These are phyloP conservation scores for Aspergillus affinis DNA, from an alignment of 495 filamentous ascomycete genomes.

Conservation along the genomic window DNA sequence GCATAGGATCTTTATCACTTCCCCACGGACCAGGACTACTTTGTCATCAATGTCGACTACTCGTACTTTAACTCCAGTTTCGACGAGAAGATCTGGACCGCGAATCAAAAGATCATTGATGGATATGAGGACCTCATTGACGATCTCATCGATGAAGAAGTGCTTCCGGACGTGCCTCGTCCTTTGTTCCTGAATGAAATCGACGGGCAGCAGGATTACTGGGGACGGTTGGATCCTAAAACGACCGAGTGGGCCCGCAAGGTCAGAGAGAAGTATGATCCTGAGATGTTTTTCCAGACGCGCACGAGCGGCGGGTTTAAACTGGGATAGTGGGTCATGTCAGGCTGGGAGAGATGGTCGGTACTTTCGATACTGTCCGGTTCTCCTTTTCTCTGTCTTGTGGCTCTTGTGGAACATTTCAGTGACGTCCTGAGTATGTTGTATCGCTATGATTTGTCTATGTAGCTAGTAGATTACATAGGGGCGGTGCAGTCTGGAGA, in stretches of 20 bases:
- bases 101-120: constrained; percentile 42
- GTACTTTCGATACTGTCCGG: background rate
- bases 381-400: too few species aligned
- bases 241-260: constrained; percentile 46
- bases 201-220: constrained; percentile 58
- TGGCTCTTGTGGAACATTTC: too few species aligned
- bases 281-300: constrained; percentile 54
- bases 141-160: constrained; percentile 41
- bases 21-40: constrained; percentile 50
- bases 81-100: constrained; percentile 50
- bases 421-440: background rate
- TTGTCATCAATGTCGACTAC: constrained; percentile 59
- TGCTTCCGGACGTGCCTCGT: constrained; percentile 51
- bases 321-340: constrained; percentile 21
- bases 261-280: constrained; percentile 50
- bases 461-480: too few species aligned
- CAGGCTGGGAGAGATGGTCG: background rate
- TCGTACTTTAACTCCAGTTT: constrained; percentile 40
- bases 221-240: constrained; percentile 49
- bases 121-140: constrained; percentile 32
- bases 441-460: background rate
- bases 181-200: constrained; percentile 63
- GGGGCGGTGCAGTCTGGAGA: too few species aligned
- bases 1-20: constrained; percentile 49
- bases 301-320: constrained; percentile 56